These are phyloP conservation scores for Thalassiosira hispida DNA, from an alignment of 352 stramenopile species.

Conservation along the genomic window DNA sequence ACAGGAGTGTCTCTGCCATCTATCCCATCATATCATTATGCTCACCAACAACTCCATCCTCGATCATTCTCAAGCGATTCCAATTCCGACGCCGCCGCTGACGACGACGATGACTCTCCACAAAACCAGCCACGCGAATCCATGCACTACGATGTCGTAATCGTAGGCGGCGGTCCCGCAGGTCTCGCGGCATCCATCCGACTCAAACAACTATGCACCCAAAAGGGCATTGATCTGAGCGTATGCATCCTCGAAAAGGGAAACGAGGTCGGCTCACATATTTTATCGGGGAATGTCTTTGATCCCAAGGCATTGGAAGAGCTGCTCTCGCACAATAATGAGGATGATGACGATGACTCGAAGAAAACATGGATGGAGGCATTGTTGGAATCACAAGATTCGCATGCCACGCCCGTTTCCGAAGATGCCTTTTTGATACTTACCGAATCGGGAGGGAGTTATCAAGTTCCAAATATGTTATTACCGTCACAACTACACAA, in stretches of 20 bases:
- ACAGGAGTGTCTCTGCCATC: not conserved
- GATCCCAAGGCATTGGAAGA: constrained; percentile 96
- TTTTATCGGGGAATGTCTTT: constrained; percentile 99
- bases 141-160: constrained; percentile 91
- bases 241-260: constrained; percentile 84
- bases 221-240: constrained; percentile 90
- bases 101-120: constrained; percentile 14
- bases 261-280: constrained; percentile 96
- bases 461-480: constrained; percentile 91
- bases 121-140: constrained; percentile 37
- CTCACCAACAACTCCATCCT: not conserved
- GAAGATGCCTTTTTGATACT: constrained; percentile 95
- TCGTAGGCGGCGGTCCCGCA: constrained; percentile 91
- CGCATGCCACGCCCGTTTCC: constrained; percentile 89
- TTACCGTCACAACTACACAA: constrained; percentile 96
- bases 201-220: constrained; percentile 95
- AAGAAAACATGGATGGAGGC: constrained; percentile 85
- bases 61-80: not conserved
- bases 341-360: constrained; percentile 86
- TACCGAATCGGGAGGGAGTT: constrained; percentile 86
- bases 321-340: constrained; percentile 95
- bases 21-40: too few species aligned
- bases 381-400: constrained; percentile 63
- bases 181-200: constrained; percentile 96
- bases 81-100: not conserved